Evolutionary conservation across 1,284 basidiomycete genomes (phyloP), one percentile per base, ranked within the genome.

Genomic region (Cutaneotrichosporon cyanovorans): DNA sequence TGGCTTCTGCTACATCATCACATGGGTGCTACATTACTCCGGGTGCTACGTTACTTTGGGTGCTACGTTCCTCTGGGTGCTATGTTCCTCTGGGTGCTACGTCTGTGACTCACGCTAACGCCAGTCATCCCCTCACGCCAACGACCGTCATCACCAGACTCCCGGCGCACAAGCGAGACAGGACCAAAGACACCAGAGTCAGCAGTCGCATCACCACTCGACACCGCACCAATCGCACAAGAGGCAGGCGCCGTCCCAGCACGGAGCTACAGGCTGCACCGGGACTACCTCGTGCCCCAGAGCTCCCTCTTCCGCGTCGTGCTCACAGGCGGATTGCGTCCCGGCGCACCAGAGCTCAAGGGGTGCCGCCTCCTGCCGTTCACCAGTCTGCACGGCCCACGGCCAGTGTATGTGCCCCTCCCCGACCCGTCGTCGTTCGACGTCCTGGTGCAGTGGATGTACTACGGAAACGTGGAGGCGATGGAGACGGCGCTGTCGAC

Each of bases 381-480:
- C 23, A 35, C 45, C 2, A 44, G 37, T 15, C 45, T 47, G 18
- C 47, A 44, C 42, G 48, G 37, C 15, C 36, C 48, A 20, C 36
- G 40, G 21, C 38, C 40, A 20, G 40, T 72, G 15, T 68, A 62
- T 46, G 51, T 71, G 10, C 69, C 69, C 1, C 36, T 73, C 1
- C 72, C 72, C 4, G 72, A 73, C 50, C 66, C 69, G 0, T 46
- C 46, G 2, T 64, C 62, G 16, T 69, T 73, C 45, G 62, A 59
- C 9, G 62, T 71, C 19, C 48, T 72, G 16, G 46, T 69, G 6
- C 68, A 72, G 43, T 72, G 63, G 62, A 46, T 73, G 37, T 73
- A 72, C 55, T 73, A 68, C 68, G 67, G 66, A 19, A 61, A 66
- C 52, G 49, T 50, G 2, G 42, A 39, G 7, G 50, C 57, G 9